Evolutionary conservation across 306 rosid genomes (phyloP).

Genomic region (Alnus glutinosa): DNA sequence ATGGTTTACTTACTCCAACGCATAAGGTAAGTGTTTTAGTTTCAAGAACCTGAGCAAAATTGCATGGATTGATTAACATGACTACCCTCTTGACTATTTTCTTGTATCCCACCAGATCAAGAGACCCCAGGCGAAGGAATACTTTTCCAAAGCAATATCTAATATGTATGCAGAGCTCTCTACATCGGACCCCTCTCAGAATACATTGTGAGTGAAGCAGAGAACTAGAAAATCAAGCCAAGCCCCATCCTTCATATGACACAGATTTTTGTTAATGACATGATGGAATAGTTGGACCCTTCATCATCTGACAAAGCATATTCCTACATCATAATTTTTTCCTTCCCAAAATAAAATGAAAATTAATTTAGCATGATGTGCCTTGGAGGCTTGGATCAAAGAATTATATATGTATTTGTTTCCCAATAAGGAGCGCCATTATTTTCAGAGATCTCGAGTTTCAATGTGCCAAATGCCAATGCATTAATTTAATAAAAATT

Average conservation of each 20-base stretch:
- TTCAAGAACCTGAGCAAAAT: constrained; percentile 1
- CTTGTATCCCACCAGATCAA: constrained; percentile 54
- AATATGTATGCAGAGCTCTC: constrained; percentile 76
- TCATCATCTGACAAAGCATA: neutral
- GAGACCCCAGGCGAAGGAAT: constrained; percentile 91
- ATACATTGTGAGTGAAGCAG: constrained; percentile 34
- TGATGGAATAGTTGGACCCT: constrained; percentile 1
- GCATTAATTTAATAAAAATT: neutral
- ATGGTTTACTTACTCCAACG: constrained; percentile 90
- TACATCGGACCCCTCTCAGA: constrained; percentile 50
- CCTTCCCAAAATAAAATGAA: constrained; percentile 4
- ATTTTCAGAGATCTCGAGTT: neutral
- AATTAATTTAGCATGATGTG: neutral
- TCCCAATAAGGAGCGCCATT: neutral
- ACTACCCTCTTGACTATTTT: constrained; percentile 6
- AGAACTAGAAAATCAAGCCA: neutral
- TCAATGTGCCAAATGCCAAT: neutral
- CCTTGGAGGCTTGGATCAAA: neutral
- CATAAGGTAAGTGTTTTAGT: constrained; percentile 66
- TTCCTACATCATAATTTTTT: neutral
- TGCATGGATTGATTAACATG: constrained; percentile 6
- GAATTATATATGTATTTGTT: neutral
- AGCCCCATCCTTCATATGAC: neutral
- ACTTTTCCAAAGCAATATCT: constrained; percentile 64
- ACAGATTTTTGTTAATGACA: neutral